These are phyloP conservation scores for Ogataea zsoltii DNA, from an alignment of 805 yeast genomes.

Conservation along the genomic window DNA sequence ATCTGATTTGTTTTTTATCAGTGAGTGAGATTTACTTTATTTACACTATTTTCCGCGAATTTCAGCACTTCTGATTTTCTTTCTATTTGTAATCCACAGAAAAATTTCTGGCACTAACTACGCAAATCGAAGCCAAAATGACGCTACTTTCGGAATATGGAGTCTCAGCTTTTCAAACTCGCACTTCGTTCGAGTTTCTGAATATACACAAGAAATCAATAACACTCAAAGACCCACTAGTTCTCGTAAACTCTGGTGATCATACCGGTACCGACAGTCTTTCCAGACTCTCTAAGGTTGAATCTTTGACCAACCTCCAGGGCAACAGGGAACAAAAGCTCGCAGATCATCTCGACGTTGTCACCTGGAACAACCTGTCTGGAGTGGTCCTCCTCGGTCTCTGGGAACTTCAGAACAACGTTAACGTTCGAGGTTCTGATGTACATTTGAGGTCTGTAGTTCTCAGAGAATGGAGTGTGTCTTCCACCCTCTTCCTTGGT, in stretches of 20 bases:
- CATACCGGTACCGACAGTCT: slow-evolving; percentile 98
- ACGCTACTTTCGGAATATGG: background rate
- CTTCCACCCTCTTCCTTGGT: slow-evolving; percentile 99
- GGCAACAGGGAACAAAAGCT: slow-evolving; percentile 87
- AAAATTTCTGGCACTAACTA: no score
- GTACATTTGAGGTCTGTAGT: slow-evolving; percentile 98
- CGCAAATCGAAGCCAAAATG: no score
- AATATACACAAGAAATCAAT: slow-evolving; percentile 2
- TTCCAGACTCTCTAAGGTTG: slow-evolving; percentile 99
- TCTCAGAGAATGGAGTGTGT: slow-evolving; percentile 94
- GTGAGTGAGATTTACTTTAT: no score
- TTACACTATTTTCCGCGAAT: no score
- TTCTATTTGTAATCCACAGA: no score
- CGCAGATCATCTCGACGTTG: slow-evolving; percentile 94
- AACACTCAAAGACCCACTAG: slow-evolving; percentile 4
- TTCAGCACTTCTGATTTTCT: no score
- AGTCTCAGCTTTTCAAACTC: no score
- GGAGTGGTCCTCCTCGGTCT: slow-evolving; percentile 73
- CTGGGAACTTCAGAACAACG: slow-evolving; percentile 87
- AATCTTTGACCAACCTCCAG: slow-evolving; percentile 96
- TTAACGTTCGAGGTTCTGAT: slow-evolving; percentile 96
- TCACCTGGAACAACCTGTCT: slow-evolving; percentile 97
- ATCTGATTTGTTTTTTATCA: no score
- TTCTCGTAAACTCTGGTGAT: slow-evolving; percentile 64
- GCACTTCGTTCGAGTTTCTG: no score